phyloP scores from a whole-genome alignment of 257 asterid species.

The Anisodus tanguticus region DNA sequence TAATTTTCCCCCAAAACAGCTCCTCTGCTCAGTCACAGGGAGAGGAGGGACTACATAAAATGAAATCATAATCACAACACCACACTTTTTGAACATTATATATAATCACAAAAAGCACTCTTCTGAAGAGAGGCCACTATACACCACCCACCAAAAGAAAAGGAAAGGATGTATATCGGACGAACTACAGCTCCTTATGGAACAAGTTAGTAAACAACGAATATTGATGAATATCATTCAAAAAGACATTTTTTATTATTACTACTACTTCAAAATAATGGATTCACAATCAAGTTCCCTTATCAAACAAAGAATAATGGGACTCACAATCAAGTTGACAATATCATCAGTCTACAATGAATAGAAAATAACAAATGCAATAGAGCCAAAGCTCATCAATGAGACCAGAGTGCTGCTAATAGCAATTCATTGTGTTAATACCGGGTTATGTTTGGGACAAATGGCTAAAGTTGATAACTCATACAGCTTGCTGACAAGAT shows the following conservation, averaged over 20 bases:
- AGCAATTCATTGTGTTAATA: background rate
- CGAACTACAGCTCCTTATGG: background rate
- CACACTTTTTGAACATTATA: background rate
- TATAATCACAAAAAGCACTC: background rate
- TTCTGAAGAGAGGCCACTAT: background rate
- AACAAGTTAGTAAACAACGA: background rate
- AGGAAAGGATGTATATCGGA: background rate
- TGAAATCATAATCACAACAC: background rate
- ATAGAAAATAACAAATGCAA: background rate
- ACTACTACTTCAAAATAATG: background rate
- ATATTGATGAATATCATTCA: background rate
- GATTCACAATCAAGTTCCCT: background rate
- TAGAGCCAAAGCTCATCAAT: conserved; percentile 14
- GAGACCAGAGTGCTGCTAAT: background rate
- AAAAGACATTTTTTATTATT: background rate
- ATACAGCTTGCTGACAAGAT: conserved; percentile 1
- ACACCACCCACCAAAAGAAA: background rate
- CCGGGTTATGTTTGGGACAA: conserved; percentile 4
- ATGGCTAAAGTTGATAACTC: conserved; percentile 28
- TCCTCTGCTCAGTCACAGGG: background rate
- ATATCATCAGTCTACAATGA: conserved; percentile 17
- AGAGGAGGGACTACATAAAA: background rate
- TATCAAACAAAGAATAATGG: background rate
- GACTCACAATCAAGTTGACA: background rate
- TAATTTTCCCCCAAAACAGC: background rate